Evolutionary conservation across 805 yeast species (phyloP), one percentile per base, ranked within the genome.

Genomic region (Ascoidea rubescens): DNA sequence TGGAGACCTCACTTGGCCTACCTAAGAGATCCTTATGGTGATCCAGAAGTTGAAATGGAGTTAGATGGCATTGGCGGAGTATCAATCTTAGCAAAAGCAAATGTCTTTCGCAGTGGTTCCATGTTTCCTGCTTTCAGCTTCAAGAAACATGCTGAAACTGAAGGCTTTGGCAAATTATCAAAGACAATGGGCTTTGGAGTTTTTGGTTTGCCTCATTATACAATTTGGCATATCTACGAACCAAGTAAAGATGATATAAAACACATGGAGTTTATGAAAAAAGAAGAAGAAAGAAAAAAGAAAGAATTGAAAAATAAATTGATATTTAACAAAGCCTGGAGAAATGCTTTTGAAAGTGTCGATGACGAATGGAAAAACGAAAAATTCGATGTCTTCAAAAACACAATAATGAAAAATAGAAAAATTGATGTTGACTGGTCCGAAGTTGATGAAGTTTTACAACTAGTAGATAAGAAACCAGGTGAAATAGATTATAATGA

Each of bases 21-120:
- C 63, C 74, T 91, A 64, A 75, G 98, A 59, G 97, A 90, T 62
- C 96, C 96, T 2, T 82, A 86, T 61, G 99, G 98, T 30, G 95
- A 89, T 67, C 91, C 95, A 5, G 91, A 87, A 63, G 91, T 84
- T 47, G 96, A 88, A 63, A 84, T 91, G 84, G 90, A 84, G 53
- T 72, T 91, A 56, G 98, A 91, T 67, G 99, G 99, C 51, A 89
- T 91, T 59, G 99, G 99, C 31, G 99, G 98, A 58, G 99, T 91
- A 47, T 87, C 96, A 0, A 89, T 93, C 57, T 72, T 91, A 58
- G 77, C 95, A 47, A 87, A 85, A 65, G 97, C 96, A 2, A 71
- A 73, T 48, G 96, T 91, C 2, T 91, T 91, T 72, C 74, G 88
- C 57, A 70, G 77, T 31, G 99, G 99, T 10, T 82, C 95, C 2